Evolutionary conservation across 306 rosid species (phyloP), one percentile per base, ranked within the genome.

Genomic region (Corylus americana): DNA sequence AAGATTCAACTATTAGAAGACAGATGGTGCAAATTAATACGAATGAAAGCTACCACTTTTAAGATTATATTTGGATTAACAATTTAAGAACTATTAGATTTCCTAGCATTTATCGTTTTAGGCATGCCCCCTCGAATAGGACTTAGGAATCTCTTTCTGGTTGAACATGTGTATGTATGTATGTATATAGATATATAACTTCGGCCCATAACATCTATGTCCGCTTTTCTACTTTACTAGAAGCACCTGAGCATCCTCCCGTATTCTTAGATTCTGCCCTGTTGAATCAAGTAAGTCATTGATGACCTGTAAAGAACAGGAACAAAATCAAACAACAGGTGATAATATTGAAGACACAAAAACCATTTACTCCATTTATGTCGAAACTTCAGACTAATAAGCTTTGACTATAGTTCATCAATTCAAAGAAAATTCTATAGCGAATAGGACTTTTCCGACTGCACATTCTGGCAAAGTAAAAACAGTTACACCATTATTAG

Each of bases 241-340:
- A 77, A 70, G 73, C 80, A 92, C 97, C 97, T 93, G 97, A 79
- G 91, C 80, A 86, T 93, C 97, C 85, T 93, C 96, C 87, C 96
- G 88, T 55, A 93, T 88, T 77, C 97, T 84, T 77, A 93, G 83
- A 81, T 93, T 93, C 85, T 93, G 97, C 75, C 94, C 96, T 3
- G 82, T 85, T 77, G 96, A 91, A 85, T 93, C 87, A 81, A 93
- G 94, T 79, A 93, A 88, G 82, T 93, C 96, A 3, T 91, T 93
- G 83, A 93, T 93, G 89, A 93, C 97, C 97, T 93, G 87, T 9
- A 79, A 70, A 61, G 70, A 66, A 54, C 47, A 51, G 70, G 11
- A 71, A 44, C 59, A 25, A n/a, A 42, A 59, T 25, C n/a, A 62
- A 22, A 45, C 79, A 81, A 70, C 17, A 77, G 39, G 37, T 48